Percentiles rank a stretch among this genome's conserved stretches.
These are phyloP conservation scores for Clavispora santaluciae DNA, from an alignment of 805 yeast genomes.

Conservation along the genomic window DNA sequence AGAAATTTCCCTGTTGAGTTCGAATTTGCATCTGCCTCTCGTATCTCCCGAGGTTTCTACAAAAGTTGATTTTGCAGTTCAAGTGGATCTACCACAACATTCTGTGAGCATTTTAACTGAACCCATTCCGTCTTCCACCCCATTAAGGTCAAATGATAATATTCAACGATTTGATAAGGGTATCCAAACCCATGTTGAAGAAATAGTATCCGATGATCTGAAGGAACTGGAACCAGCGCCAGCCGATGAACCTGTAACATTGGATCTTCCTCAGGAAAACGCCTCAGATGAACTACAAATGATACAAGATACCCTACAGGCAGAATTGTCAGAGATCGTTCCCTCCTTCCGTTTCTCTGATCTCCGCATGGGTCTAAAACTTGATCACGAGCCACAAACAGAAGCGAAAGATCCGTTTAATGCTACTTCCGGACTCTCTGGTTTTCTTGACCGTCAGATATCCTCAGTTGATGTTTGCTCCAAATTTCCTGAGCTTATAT, in stretches of 20 bases:
- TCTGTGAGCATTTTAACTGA: background rate
- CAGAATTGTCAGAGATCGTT: background rate
- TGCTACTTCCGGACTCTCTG: constrained; percentile 2
- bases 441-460: constrained; percentile 10
- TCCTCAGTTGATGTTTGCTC: constrained; percentile 7
- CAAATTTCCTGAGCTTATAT: constrained; percentile 10
- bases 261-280: background rate
- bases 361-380: constrained; percentile 12
- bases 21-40: background rate
- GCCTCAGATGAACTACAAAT: background rate
- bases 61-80: constrained; percentile 24
- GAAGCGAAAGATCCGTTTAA: constrained; percentile 10
- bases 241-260: background rate
- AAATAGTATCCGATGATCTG: background rate
- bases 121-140: background rate
- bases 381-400: background rate
- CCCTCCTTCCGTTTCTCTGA: constrained; percentile 10
- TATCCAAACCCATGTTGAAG: constrained; percentile 16
- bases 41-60: constrained; percentile 1
- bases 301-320: background rate
- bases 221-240: background rate
- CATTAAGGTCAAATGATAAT: background rate
- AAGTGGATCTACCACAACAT: constrained; percentile 18
- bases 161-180: constrained; percentile 17
- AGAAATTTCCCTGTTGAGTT: constrained; percentile 7